Evolutionary conservation across 805 yeast species (phyloP), one percentile per base, ranked within the genome.

Genomic region (Ogataea chonburiensis): DNA sequence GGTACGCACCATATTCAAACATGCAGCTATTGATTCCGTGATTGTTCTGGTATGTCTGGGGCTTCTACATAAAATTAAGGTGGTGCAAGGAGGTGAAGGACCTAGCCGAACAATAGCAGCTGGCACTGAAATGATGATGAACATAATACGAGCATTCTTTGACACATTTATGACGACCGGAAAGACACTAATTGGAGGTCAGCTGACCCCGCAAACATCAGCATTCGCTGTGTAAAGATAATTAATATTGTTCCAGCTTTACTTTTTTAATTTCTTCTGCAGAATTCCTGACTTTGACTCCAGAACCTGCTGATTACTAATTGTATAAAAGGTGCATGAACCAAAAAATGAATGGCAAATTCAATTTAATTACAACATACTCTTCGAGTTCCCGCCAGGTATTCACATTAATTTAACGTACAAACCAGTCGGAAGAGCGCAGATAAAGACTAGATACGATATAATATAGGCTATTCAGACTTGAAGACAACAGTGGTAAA

Each of bases 21-120:
- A 53, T 17, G 50, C 45, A 1, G 46, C 51, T 4, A 40, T 51
- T 14, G 56, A 56, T 34, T 46, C 55, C 10, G 17, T 46, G 21
- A 36, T 47, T 8, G 26, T 54, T 6, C 24, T 51, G 6, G 24
- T 50, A 2, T 31, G 42, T 10, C 20, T 49, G 9, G 34, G 46
- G 3, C 24, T 55, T 11, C 18, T 54, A 16, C 46, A 37, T 17
- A 42, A 26, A 18, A 13, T 52, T 11, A 34, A 37, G 10, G 14
- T 17, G 28, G 25, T 26, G 16, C 37, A 26, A 12, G 30, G 35
- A 17, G 30, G 22, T n/a, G 7, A 5, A 17, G 22, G 16, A 6
- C 9, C 22, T 9, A 32, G 24, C 10, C 26, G 22, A 12, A 12
- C 24, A 9, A 14, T 34, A 4, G 28, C 23, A 6, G 9, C 28